Conservation (phyloP, 139 green algal genomes). For the Edaphochlamys debaryana region DNA sequence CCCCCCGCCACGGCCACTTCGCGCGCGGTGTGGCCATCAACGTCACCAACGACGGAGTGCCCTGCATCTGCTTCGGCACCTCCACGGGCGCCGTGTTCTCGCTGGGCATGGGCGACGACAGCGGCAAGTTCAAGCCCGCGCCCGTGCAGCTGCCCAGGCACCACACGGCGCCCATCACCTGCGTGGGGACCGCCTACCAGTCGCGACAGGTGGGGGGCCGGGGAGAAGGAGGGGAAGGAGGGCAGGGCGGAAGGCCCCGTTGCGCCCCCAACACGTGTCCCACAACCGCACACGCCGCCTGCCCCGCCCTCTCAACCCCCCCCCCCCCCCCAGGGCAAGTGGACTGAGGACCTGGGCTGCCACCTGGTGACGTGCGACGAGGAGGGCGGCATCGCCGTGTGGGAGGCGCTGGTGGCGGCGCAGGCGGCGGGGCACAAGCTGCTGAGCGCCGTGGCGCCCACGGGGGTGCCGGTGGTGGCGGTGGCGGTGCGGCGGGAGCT, state of each 20-base stretch:
- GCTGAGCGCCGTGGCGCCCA: not conserved
- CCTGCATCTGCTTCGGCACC: slow-evolving; percentile 48
- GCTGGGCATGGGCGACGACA: not conserved
- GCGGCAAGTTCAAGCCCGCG: slow-evolving; percentile 27
- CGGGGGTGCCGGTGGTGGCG: slow-evolving; percentile 28
- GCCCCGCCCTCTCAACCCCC: not conserved
- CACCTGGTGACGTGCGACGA: slow-evolving; percentile 51
- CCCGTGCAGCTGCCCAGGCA: slow-evolving; percentile 14
- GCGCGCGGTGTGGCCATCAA: slow-evolving; percentile 33
- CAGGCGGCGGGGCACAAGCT: not conserved
- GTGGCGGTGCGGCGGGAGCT: slow-evolving; percentile 51
- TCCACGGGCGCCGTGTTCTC: slow-evolving; percentile 31
- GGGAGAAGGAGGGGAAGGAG: not conserved
- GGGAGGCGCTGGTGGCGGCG: not conserved
- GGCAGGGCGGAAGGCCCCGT: too few species aligned
- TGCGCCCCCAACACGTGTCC: too few species aligned
- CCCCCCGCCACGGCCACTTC: not conserved
- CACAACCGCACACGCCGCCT: too few species aligned
- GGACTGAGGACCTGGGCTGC: slow-evolving; percentile 41
- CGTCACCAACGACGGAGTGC: slow-evolving; percentile 21
- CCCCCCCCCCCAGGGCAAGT: slow-evolving; percentile 19
- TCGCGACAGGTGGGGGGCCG: slow-evolving; percentile 22
- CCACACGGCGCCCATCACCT: slow-evolving; percentile 42
- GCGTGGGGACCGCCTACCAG: slow-evolving; percentile 47
- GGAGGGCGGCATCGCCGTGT: slow-evolving; percentile 49